A percentile compares a stretch with the other conserved stretches of the same genome.
These are phyloP conservation scores for Tanacetum coccineum DNA, from an alignment of 129 eudicot genomes.

Conservation along the genomic window DNA sequence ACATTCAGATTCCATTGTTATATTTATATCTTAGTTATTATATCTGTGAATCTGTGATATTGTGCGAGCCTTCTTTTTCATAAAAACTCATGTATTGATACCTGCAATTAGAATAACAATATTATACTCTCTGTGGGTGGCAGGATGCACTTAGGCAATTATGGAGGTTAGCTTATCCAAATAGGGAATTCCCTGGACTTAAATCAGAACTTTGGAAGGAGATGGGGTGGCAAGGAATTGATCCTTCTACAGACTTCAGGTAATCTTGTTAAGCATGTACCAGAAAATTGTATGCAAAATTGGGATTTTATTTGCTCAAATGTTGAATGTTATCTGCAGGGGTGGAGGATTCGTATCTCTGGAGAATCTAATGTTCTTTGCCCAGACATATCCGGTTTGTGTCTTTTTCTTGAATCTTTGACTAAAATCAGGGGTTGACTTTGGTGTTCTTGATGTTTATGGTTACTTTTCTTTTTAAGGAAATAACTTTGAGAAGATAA, in stretches of 20 bases:
- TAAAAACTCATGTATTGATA: too few relatives aligned
- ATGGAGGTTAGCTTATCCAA: constrained; percentile 89
- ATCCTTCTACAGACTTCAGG: constrained; percentile 99
- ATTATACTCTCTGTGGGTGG: constrained; percentile 1
- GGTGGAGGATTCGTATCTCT: constrained; percentile 96
- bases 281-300: constrained; percentile 1
- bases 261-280: constrained; percentile 13
- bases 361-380: constrained; percentile 90
- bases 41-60: too few relatives aligned
- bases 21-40: too few relatives aligned
- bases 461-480: background rate
- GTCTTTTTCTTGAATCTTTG: background rate
- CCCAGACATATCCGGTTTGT: constrained; percentile 80
- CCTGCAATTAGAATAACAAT: too few relatives aligned
- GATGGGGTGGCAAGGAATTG: constrained; percentile 99
- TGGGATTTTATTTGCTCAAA: constrained; percentile 8
- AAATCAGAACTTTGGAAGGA: constrained; percentile 97
- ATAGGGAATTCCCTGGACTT: constrained; percentile 74
- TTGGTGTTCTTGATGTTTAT: background rate
- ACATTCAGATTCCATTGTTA: too few relatives aligned
- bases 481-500: background rate
- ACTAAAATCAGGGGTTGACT: too few relatives aligned
- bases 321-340: constrained; percentile 42
- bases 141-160: constrained; percentile 90
- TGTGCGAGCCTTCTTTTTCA: too few relatives aligned